Evolutionary conservation across 768 basidiomycete species (phyloP), one percentile per base, ranked within the genome.

Genomic region (Boletus coccyginus): DNA sequence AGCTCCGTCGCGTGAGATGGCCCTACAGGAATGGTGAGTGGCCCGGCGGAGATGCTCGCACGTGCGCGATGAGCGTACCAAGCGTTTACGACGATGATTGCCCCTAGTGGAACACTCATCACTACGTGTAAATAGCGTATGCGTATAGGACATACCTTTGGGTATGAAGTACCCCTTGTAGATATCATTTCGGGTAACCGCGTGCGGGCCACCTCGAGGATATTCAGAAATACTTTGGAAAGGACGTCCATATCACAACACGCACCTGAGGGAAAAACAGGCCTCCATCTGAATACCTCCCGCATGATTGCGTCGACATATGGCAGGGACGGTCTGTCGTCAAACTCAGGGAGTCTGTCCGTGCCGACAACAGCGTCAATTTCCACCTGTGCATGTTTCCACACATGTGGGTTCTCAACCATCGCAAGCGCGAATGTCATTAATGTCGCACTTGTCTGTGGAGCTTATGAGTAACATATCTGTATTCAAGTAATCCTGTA

Each of bases 151-250:
- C 52, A 31, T 55, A 42, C 82, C 82, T 53, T 74, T 73, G 2
- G 83, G 83, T 40, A 85, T 85, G 9, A 79, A 66, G 56, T 78
- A 80, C 14, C 76, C 74, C 27, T 70, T 62, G 55, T 78, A 79
- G 16, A 70, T 55, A 41, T 79, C 78, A 48, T 74, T 74, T 35
- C 65, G 57, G 0, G 73, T 75, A 1, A 56, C n/a, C 11, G 57
- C 46, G 46, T 73, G 73, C 3, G 69, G 64, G 29, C 68, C 1
- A 27, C 27, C 27, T 27, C 27, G 27, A 27, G 27, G 27, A 27
- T 27, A 27, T 27, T 27, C 6, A 27, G 27, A 27, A 27, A 27
- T 6, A 27, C 4, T 27, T 27, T 6, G 27, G 27, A 27, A 27
- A 27, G 27, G 27, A 27, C 27, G 6, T 27, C 6, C 27, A 27